phyloP scores from a whole-genome alignment of 1,284 basidiomycete species.

The Malassezia japonica region DNA sequence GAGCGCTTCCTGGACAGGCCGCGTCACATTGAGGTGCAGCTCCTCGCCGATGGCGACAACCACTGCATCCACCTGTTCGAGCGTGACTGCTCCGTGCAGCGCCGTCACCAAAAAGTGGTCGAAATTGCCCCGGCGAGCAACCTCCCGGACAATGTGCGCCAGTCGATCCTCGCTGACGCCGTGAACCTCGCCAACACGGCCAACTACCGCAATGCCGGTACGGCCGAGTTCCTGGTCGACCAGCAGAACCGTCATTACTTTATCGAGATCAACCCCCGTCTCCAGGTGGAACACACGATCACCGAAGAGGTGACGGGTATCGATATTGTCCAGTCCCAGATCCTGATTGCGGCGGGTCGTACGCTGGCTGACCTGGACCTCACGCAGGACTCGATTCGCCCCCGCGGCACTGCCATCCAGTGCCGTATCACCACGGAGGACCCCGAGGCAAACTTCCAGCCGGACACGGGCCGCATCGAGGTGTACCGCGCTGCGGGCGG shows the following conservation, averaged over 20 bases:
- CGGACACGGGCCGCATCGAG: conserved; percentile 97
- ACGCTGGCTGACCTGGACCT: conserved; percentile 89
- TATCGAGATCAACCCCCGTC: conserved; percentile 63
- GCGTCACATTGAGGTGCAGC: conserved; percentile 92
- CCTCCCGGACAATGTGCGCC: conserved; percentile 78
- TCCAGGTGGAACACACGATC: conserved; percentile 56
- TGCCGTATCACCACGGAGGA: conserved; percentile 99
- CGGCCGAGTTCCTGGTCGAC: conserved; percentile 83
- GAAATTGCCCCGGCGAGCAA: conserved; percentile 95
- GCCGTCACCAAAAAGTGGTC: conserved; percentile 96
- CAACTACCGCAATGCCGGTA: conserved; percentile 90
- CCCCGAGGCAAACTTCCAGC: conserved; percentile 79
- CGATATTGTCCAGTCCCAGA: conserved; percentile 95
- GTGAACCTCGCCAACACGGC: conserved; percentile 88
- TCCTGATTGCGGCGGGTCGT: conserved; percentile 94
- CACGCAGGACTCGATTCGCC: conserved; percentile 90
- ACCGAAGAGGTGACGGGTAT: conserved; percentile 96
- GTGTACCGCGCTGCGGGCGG: conserved; percentile 98
- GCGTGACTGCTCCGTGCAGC: conserved; percentile 95
- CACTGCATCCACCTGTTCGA: conserved; percentile 96
- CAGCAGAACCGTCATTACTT: conserved; percentile 92
- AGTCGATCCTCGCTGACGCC: conserved; percentile 79
- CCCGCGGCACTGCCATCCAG: conserved; percentile 95
- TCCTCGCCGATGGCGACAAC: conserved; percentile 78
- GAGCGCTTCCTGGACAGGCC: conserved; percentile 88